phyloP scores from a whole-genome alignment of 2,329 filamentous ascomycete genomes.

The Fusarium sp. region DNA sequence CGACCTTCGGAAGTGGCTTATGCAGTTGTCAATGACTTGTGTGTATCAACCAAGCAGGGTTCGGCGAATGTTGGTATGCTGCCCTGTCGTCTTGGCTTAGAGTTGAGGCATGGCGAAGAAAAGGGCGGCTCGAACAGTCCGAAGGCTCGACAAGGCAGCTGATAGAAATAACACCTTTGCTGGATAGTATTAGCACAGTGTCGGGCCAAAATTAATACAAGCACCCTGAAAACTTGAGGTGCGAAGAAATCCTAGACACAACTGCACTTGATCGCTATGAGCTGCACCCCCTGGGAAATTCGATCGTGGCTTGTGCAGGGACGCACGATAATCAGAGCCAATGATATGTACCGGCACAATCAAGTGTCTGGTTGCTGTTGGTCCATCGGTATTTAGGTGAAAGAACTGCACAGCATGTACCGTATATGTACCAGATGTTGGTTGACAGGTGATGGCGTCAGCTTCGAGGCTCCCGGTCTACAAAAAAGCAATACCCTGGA shows the following conservation, averaged over 20 bases:
- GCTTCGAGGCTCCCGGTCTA: constrained; percentile 17
- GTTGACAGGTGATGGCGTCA: constrained; percentile 36
- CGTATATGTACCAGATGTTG: neutral
- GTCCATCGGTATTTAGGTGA: no score
- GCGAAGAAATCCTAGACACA: no score
- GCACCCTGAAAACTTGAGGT: no score
- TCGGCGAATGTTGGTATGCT: neutral
- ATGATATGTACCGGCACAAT: neutral
- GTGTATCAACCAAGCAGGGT: neutral
- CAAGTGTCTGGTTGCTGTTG: no score
- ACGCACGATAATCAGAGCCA: constrained; percentile 15
- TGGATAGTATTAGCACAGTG: neutral
- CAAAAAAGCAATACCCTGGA: constrained; percentile 40
- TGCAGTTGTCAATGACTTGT: neutral
- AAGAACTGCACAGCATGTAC: neutral
- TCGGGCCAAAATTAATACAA: neutral
- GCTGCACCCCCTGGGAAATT: neutral
- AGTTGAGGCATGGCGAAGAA: neutral
- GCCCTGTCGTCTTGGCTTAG: neutral
- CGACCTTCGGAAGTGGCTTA: constrained; percentile 13
- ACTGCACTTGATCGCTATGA: neutral
- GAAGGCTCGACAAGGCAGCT: neutral
- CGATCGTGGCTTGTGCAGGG: constrained; percentile 35
- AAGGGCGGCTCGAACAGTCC: neutral
- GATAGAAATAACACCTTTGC: neutral